Base-by-base conservation (phyloP, 768 basidiomycete genomes). In the Tephrocybe sp. region DNA sequence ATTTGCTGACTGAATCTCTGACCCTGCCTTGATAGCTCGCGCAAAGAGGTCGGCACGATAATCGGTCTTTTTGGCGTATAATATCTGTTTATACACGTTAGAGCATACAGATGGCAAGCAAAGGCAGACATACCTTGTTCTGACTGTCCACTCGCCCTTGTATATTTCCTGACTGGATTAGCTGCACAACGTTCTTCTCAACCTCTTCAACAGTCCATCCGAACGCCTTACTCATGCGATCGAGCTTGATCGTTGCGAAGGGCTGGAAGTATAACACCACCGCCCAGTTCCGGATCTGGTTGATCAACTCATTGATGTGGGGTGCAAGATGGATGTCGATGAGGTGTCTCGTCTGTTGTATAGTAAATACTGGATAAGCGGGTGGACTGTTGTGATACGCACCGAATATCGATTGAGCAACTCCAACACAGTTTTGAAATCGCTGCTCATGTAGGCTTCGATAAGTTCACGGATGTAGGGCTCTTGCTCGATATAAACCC, bases 191-290 rank as follows among this genome's bases (percentile, higher is more conserved):
- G 51, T 87, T 80, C 30, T 69, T 68, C 64, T 91, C 85, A 25
- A 91, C 82, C 52, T 86, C 80, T 3, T 82, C 81, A 6, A 89
- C 69, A 0, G 76, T 74, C 83, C 89, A 87, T 2, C 93, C 94
- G 60, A 98, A 96, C 9, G 93, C 92, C 2, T 69, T 64, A 30
- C 87, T 84, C 91, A 97, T 95, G 28, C 87, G 79, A 35, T 86
- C 84, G 24, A 98, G 78, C 55, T 83, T 77, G 63, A 97, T 91
- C 8, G 89, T 83, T 22, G 87, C 78, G 66, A 94, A 98, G 0
- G 95, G 95, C 58, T 85, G 80, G 74, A 97, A 93, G 69, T 95
- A 98, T 40, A 92, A 79, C n/a, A 79, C 77, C 41, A 98, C 75
- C 0, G 92, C 86, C 51, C 83, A 84, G 56, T 87, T 83, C 32